Conservation (phyloP, 108 stramenopile species). For the Tribonema minus region DNA sequence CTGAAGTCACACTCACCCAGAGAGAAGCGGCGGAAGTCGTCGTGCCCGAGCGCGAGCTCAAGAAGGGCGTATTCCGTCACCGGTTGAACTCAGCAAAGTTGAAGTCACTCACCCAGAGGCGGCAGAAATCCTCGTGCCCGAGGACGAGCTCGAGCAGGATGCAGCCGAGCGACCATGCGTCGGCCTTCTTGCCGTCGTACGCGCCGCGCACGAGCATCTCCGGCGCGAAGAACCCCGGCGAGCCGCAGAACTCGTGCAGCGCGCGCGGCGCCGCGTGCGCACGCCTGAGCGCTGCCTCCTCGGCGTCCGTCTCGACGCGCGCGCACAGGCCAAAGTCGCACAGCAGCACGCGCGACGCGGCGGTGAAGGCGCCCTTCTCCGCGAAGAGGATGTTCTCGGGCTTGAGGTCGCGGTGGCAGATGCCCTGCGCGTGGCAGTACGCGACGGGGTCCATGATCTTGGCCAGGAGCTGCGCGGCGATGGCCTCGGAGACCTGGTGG, state of each 20-base stretch:
- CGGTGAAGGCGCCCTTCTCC: constrained; percentile 21
- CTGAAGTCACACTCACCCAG: no score
- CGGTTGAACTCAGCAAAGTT: constrained; percentile 33
- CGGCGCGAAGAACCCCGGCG: constrained; percentile 69
- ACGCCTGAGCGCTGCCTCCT: no score
- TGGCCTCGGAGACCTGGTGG: constrained; percentile 44
- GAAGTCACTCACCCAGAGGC: constrained; percentile 47
- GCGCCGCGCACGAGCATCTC: constrained; percentile 61
- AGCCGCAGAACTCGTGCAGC: constrained; percentile 63
- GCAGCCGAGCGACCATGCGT: constrained; percentile 68
- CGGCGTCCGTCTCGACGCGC: background rate
- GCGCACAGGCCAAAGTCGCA: constrained; percentile 68
- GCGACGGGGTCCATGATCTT: constrained; percentile 61
- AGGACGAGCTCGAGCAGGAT: constrained; percentile 64
- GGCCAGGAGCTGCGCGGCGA: constrained; percentile 57
- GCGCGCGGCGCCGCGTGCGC: no score
- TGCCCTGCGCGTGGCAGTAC: constrained; percentile 66
- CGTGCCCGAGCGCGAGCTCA: no score
- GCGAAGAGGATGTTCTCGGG: no score
- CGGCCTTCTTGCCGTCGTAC: constrained; percentile 57
- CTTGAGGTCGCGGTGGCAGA: no score
- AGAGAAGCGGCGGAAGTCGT: no score
- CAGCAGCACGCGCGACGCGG: constrained; percentile 44
- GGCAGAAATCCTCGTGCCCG: constrained; percentile 50
- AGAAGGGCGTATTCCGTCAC: no score